Base-by-base conservation (phyloP, 257 asterid genomes). In the Cordia subcordata region DNA sequence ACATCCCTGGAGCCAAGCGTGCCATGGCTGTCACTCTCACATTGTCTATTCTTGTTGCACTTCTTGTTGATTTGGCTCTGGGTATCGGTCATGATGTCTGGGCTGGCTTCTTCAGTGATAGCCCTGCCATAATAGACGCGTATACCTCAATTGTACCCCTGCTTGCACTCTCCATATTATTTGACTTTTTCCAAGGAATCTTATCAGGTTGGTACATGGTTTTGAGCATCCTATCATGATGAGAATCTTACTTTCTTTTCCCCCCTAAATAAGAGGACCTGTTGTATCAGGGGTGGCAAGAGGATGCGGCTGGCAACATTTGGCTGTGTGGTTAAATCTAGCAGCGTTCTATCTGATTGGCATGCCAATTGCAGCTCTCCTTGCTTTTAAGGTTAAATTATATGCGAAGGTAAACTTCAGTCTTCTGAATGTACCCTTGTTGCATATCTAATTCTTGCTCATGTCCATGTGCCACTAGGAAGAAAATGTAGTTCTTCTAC, bases 241-340 rank as follows among this genome's bases (percentile, higher is more conserved):
- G 12, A 42, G 47, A 42, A 42, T 42, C 10, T 42, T 3, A 42
- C 4, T 42, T 42, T 42, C 12, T 42, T 42, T 42, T 1, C n/a
- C 47, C 10, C 3, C 47, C 5, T 42, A 4, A 14, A 42, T 42
- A 42, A 42, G 12, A 11, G 15, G 1, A 42, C 4, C 10, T 42
- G 4, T 11, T 1, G 10, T 17, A 16, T 19, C 64, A 90, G 97
- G 94, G 67, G 96, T 82, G 42, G 83, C 82, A 0, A 79, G 97
- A 72, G 95, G 94, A 12, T 81, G 92, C 50, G 95, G 94, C 17
- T 81, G 85, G 90, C 95, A 86, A 76, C 87, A 82, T 68, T 68
- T 81, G 55, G 95, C 74, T 0, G 75, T 81, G 70, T 55, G 62
- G 17, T 75, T 84, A 38, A 86, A 82, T 69, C 51, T 86, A 69